Conservation (phyloP, 1,139 yeast species). For the Ogataea hybrid region DNA sequence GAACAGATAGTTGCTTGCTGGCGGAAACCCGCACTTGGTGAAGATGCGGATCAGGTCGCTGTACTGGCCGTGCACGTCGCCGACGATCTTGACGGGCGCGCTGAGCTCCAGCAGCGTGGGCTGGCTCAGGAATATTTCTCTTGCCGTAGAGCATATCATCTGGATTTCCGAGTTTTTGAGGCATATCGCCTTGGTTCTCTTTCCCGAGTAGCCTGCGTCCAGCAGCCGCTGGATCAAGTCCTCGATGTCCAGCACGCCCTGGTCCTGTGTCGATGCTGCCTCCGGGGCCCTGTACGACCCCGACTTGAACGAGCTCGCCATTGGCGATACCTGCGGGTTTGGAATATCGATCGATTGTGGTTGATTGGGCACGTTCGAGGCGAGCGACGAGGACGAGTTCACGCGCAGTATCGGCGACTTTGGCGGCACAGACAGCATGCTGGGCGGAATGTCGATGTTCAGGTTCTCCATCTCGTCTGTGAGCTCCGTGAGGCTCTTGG, state of each 20-base stretch:
- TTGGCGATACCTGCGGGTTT: conserved; percentile 8
- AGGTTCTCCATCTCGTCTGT: conserved; percentile 19
- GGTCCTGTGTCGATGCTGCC: background rate
- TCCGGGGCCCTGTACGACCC: conserved; percentile 6
- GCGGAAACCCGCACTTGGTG: conserved; percentile 98
- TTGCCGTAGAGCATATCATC: conserved; percentile 77
- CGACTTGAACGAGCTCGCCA: conserved; percentile 8
- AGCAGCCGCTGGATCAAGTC: conserved; percentile 83
- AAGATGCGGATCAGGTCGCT: conserved; percentile 87
- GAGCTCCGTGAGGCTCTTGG: conserved; percentile 22
- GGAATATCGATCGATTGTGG: conserved; percentile 7
- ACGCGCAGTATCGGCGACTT: conserved; percentile 59
- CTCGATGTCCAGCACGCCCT: conserved; percentile 64
- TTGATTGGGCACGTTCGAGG: conserved; percentile 11
- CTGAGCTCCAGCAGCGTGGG: conserved; percentile 85
- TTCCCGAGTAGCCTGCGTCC: conserved; percentile 95
- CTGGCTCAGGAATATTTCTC: conserved; percentile 85
- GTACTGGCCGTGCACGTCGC: conserved; percentile 97
- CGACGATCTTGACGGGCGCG: conserved; percentile 96
- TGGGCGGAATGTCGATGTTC: conserved; percentile 47
- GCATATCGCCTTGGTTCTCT: conserved; percentile 85
- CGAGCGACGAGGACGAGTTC: conserved; percentile 30
- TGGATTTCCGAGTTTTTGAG: conserved; percentile 86
- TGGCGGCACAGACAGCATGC: conserved; percentile 67
- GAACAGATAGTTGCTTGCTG: conserved; percentile 85